A percentile compares a stretch with the other conserved stretches of the same genome.
phyloP scores from a whole-genome alignment of 1,139 yeast genomes.

The Yamadazyma sp. region DNA sequence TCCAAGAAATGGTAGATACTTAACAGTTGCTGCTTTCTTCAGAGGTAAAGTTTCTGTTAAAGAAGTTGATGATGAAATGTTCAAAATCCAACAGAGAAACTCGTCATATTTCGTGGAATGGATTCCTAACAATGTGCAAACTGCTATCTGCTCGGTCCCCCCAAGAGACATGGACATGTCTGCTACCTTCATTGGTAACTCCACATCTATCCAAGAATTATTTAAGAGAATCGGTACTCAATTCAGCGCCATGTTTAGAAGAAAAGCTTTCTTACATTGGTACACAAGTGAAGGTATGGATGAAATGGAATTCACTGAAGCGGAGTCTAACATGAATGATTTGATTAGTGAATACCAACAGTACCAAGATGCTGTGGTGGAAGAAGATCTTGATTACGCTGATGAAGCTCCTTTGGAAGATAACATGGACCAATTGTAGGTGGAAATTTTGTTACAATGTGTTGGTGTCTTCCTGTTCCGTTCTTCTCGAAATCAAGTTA shows the following conservation, averaged over 20 bases:
- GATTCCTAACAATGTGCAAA: conserved; percentile 96
- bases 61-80: conserved; percentile 94
- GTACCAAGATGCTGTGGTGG: conserved; percentile 81
- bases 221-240: conserved; percentile 89
- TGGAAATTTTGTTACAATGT: conserved; percentile 1
- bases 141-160: conserved; percentile 88
- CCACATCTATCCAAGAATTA: conserved; percentile 88
- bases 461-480: conserved; percentile 1
- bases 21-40: conserved; percentile 93
- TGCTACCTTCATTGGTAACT: conserved; percentile 89
- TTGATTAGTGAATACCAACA: conserved; percentile 88
- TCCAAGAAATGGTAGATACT: conserved; percentile 86
- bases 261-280: conserved; percentile 96
- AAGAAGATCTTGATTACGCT: conserved; percentile 69
- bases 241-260: conserved; percentile 88
- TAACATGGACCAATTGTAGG: conserved; percentile 36
- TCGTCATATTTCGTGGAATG: conserved; percentile 86
- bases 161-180: conserved; percentile 85
- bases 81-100: conserved; percentile 77
- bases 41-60: conserved; percentile 90
- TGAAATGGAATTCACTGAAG: conserved; percentile 89
- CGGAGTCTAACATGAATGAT: conserved; percentile 80
- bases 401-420: conserved; percentile 64
- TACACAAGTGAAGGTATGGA: conserved; percentile 96
- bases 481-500: conserved; percentile 3